A percentile compares a stretch with the other conserved stretches of the same genome.
These are phyloP conservation scores for Dendrobium officinale DNA, from an alignment of 106 monocot genomes.

Conservation along the genomic window DNA sequence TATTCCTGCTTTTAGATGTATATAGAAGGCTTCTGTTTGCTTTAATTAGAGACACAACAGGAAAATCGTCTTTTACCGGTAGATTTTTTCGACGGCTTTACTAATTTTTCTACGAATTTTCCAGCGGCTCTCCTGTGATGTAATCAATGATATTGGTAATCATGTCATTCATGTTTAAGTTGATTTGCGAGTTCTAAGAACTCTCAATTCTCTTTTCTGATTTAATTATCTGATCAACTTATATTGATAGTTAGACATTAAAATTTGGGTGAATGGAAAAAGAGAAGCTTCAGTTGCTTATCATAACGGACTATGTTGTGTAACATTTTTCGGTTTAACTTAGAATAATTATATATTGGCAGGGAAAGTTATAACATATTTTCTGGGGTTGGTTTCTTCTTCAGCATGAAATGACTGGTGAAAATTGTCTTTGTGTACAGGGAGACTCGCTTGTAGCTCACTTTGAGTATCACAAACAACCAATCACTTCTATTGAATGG, in stretches of 20 bases:
- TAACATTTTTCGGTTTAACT: neutral
- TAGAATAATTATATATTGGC: neutral
- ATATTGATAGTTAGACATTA: neutral
- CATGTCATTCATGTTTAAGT: neutral
- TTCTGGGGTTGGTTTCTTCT: neutral
- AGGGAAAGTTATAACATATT: neutral
- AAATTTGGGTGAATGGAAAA: neutral
- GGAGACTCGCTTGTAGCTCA: conserved; percentile 81
- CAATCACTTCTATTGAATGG: conserved; percentile 97
- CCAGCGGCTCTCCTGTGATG: neutral
- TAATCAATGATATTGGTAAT: neutral
- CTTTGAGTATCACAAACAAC: conserved; percentile 87
- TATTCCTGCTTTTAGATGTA: neutral
- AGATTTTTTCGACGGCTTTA: too few species aligned
- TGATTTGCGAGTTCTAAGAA: neutral
- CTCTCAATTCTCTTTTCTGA: neutral
- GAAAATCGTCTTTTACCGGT: too few species aligned
- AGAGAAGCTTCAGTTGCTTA: neutral
- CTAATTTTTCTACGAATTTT: too few species aligned
- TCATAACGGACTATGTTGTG: neutral
- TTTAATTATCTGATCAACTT: neutral
- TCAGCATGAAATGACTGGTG: neutral
- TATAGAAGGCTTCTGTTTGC: neutral
- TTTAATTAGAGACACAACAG: neutral
- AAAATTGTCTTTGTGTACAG: conserved; percentile 20